Conservation (phyloP, 768 basidiomycete genomes). For the Leccinum subtestaceum region DNA sequence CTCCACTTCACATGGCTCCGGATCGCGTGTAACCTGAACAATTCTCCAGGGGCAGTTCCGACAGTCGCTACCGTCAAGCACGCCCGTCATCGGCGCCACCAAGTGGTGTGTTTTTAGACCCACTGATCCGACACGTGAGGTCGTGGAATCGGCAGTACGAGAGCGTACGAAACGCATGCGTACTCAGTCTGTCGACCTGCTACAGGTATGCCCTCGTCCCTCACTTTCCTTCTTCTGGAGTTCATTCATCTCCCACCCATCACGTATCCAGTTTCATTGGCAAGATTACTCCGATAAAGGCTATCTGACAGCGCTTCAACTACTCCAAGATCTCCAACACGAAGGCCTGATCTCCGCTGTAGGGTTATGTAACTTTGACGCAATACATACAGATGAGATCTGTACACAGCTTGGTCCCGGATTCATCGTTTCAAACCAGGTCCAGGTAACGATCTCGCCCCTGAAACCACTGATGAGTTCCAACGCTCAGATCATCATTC, state of each 20-base stretch:
- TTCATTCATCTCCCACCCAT: not conserved
- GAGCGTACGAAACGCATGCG: slow-evolving; percentile 73
- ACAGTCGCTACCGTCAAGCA: slow-evolving; percentile 38
- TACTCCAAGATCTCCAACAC: slow-evolving; percentile 56
- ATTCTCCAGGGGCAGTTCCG: slow-evolving; percentile 65
- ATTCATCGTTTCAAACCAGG: slow-evolving; percentile 76
- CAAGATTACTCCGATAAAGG: slow-evolving; percentile 57
- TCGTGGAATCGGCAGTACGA: slow-evolving; percentile 60
- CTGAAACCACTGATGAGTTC: not conserved
- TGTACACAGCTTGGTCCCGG: slow-evolving; percentile 71
- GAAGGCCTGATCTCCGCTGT: slow-evolving; percentile 62
- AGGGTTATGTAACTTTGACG: slow-evolving; percentile 81
- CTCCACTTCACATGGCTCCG: not conserved
- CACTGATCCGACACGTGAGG: slow-evolving; percentile 45
- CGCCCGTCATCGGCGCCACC: slow-evolving; percentile 64
- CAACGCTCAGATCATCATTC: slow-evolving; percentile 16
- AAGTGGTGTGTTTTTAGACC: slow-evolving; percentile 83
- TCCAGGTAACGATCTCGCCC: slow-evolving; percentile 52
- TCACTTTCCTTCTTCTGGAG: not conserved
- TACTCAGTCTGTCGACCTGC: slow-evolving; percentile 56
- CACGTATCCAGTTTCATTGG: slow-evolving; percentile 66
- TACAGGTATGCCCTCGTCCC: slow-evolving; percentile 51
- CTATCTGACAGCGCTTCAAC: slow-evolving; percentile 46
- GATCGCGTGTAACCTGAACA: not conserved
- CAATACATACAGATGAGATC: slow-evolving; percentile 72